Base-by-base conservation (phyloP, 2,329 filamentous ascomycete genomes). In the Rosellinia necatrix region DNA sequence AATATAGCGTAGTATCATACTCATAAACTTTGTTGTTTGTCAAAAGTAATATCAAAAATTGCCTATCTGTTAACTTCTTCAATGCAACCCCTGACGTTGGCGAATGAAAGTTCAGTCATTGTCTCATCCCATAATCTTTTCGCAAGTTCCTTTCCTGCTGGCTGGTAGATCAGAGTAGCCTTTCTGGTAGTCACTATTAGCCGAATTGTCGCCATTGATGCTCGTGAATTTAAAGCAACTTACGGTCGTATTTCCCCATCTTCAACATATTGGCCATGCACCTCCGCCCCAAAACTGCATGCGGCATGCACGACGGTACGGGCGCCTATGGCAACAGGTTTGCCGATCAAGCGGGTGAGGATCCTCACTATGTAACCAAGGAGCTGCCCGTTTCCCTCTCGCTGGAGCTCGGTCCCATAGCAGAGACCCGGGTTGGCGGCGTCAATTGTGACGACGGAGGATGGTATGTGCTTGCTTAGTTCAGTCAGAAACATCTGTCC, bases 401-500 rank as follows among this genome's bases (percentile, higher is more conserved):
- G 49, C 2, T 3, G 4, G 12, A 65, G 38, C 3, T n/a, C 22
- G 1, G 64, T 56, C 2, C 57, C 58, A 22, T 49, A 42, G 41
- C 59, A 62, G n/a, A 63, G 30, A 4, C 63, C 61, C 1, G 63
- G 63, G 22, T 54, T 63, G 0, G 55, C 52, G 7, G 19, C 19
- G 15, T 24, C 51, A 25, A 66, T 37, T n/a, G 58, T 15, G 34
- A 42, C 62, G 0, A 49, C 29, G 1, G 56, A 51, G 2, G 58
- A 12, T 0, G 63, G 60, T 1, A 72, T 63, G 19, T 61, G 65
- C 10, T 64, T 65, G 2, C 50, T 53, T 6, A 73, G 48, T 29
- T 70, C 65, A 19, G 59, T 61, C 2, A 72, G 13, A 50, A 70
- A 72, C 7, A 71, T 49, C 19, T 67, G 64, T 13, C 58, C 62